Conservation (phyloP, 805 yeast species). For the Saturnispora dispora region DNA sequence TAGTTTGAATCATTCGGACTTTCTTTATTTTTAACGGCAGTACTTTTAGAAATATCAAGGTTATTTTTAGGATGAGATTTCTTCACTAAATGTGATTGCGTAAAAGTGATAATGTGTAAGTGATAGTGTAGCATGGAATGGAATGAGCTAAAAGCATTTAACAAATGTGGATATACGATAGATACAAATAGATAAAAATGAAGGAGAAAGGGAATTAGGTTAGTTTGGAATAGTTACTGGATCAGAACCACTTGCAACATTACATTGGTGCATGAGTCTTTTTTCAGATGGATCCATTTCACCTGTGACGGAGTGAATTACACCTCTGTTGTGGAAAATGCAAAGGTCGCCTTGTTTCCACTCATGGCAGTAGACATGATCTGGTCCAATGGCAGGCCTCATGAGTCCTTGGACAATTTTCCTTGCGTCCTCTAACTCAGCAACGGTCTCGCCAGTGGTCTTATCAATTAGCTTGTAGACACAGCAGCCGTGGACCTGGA, state of each 20-base stretch:
- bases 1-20: not conserved
- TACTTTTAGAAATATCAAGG: not conserved
- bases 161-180: not conserved
- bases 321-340: slow-evolving; percentile 80
- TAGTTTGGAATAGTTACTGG: slow-evolving; percentile 37
- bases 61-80: not conserved
- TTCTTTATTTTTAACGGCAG: not conserved
- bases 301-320: slow-evolving; percentile 88
- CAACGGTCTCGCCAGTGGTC: slow-evolving; percentile 47
- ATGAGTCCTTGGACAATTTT: slow-evolving; percentile 59
- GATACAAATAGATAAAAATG: not conserved
- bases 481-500: slow-evolving; percentile 87
- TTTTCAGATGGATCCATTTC: slow-evolving; percentile 71
- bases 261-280: slow-evolving; percentile 89
- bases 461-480: slow-evolving; percentile 51
- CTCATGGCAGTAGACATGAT: slow-evolving; percentile 66
- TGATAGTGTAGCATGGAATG: not conserved
- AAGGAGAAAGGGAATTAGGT: slow-evolving; percentile 31
- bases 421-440: slow-evolving; percentile 67
- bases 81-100: not conserved
- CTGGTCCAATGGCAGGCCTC: slow-evolving; percentile 79
- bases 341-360: slow-evolving; percentile 84
- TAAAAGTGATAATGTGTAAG: too few relatives aligned
- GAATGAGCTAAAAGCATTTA: not conserved
- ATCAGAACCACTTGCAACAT: slow-evolving; percentile 73